Base-by-base conservation (phyloP, 352 stramenopile species). In the Hyaloperonospora arabidopsidis region DNA sequence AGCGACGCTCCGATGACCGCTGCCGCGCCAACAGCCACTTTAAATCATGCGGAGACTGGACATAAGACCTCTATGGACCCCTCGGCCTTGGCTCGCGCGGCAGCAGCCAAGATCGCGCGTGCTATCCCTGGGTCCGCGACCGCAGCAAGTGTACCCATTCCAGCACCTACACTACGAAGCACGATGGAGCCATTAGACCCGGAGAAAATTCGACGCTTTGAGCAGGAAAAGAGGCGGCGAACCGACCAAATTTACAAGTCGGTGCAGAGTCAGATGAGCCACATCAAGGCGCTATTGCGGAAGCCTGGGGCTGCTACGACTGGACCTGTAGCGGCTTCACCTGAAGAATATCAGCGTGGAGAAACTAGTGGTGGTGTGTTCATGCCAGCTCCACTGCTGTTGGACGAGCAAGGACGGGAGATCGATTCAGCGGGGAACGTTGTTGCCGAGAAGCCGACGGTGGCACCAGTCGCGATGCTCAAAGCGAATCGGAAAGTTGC, bases 181-280 rank as follows among this genome's bases (percentile, higher is more conserved):
- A 13, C 61, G 44, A 32, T 40, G 5, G 5, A 61, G 2, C 21
- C 7, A 18, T 22, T 50, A 0, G 70, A 79, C 22, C 21, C 59
- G 10, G 60, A 70, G 3, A 72, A 86, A 45, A 61, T 74, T 23
- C 52, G 51, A 14, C 65, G 68, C 3, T 47, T 80, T 10, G 67
- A 77, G 10, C 54, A 82, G 35, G 79, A 89, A 63, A 85, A 87
- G 54, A 59, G 63, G 5, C 60, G 61, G 13, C 69, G 80, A n/a
- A 86, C 75, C 18, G 76, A 91, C 15, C 76, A 87, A 54, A 87
- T 93, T 57, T 74, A 75, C 54, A 84, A 87, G 75, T 91, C 80
- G n/a, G 82, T 89, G 32, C 80, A 89, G 63, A 73, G 82, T 52
- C 80, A 93, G 47, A 89, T 93, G 74, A 80, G 67, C 41, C 74